Evolutionary conservation across 2,329 filamentous ascomycete genomes (phyloP).

Genomic region (Calonectria naviculata): DNA sequence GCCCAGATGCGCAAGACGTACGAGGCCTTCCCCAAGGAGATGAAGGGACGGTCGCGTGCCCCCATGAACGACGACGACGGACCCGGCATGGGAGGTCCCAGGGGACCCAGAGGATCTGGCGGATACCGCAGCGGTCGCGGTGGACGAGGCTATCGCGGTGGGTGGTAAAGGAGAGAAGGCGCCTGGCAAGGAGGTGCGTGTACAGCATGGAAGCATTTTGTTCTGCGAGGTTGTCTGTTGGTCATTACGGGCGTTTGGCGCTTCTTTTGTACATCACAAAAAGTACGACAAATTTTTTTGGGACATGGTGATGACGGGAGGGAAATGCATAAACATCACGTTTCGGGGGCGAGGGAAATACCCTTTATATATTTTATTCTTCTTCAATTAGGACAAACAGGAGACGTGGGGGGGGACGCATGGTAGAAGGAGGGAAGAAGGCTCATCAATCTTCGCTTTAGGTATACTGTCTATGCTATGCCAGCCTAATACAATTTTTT

Average conservation of each 20-base stretch:
- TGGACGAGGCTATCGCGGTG: conserved; percentile 61
- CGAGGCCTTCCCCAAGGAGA: conserved; percentile 86
- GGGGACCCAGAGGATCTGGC: conserved; percentile 57
- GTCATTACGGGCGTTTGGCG: conserved; percentile 35
- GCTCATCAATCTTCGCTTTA: conserved; percentile 37
- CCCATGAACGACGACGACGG: conserved; percentile 63
- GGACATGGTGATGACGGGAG: conserved; percentile 9
- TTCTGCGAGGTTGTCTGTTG: background rate
- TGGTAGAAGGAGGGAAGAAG: conserved; percentile 4
- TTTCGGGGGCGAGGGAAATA: conserved; percentile 31
- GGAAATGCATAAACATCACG: background rate
- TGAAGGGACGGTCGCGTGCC: conserved; percentile 77
- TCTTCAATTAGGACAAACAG: conserved; percentile 28
- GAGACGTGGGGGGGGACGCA: conserved; percentile 5
- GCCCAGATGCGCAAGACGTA: conserved; percentile 97
- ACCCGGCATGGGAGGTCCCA: conserved; percentile 64
- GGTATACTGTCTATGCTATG: conserved; percentile 35
- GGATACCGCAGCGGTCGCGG: conserved; percentile 59
- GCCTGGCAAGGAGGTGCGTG: background rate
- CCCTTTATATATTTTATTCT: conserved; percentile 37
- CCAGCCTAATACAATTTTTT: conserved; percentile 34
- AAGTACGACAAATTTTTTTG: conserved; percentile 23
- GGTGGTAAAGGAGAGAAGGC: conserved; percentile 50
- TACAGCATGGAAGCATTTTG: background rate
- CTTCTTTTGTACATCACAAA: conserved; percentile 22